Evolutionary conservation across 306 rosid species (phyloP).

Genomic region (Acacia melanoxylon): DNA sequence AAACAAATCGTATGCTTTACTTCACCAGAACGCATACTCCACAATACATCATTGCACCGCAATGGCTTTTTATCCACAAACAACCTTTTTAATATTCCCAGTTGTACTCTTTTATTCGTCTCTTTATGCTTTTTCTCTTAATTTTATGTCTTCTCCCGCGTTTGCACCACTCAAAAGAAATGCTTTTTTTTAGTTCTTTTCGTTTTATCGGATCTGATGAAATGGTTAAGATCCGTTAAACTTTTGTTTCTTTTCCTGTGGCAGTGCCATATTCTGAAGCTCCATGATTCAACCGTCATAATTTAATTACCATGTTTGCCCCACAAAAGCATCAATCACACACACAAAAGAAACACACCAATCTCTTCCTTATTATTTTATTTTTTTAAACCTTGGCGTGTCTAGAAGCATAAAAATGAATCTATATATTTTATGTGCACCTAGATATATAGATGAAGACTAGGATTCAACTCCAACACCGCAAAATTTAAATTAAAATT

Average conservation of each 20-base stretch:
- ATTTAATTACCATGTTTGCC: background rate
- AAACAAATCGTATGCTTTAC: constrained; percentile 4
- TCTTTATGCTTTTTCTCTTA: background rate
- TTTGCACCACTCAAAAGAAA: background rate
- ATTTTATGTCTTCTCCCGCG: background rate
- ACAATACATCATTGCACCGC: background rate
- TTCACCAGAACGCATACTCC: constrained; percentile 16
- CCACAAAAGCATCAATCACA: background rate
- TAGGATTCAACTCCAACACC: background rate
- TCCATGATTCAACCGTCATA: background rate
- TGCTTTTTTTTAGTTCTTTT: background rate
- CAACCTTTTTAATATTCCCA: background rate
- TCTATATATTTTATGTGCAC: background rate
- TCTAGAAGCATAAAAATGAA: too few relatives aligned
- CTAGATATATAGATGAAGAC: background rate
- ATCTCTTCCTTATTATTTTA: background rate
- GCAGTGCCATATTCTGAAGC: background rate
- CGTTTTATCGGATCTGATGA: background rate
- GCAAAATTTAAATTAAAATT: too few relatives aligned
- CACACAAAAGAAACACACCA: background rate
- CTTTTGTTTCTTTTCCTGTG: background rate
- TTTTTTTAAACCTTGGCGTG: background rate
- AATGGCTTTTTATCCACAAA: constrained; percentile 2
- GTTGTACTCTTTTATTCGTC: background rate
- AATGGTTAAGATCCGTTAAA: background rate